These are phyloP conservation scores for Aspergillus fumigatus DNA, from an alignment of 2,329 filamentous ascomycete genomes.

Conservation along the genomic window DNA sequence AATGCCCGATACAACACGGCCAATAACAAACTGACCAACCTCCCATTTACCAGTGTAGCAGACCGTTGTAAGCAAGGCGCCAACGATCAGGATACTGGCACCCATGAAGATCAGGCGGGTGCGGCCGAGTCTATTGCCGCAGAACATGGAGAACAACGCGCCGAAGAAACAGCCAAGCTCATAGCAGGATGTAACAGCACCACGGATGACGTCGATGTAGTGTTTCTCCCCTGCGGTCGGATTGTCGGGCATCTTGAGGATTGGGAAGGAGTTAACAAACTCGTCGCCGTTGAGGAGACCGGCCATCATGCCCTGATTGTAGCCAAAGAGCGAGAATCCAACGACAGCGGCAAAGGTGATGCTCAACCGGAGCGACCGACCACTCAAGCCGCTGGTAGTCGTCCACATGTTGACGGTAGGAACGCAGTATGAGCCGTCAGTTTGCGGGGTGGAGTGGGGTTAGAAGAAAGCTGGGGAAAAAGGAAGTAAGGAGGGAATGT, in stretches of 20 bases:
- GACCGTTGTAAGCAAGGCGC: conserved; percentile 26
- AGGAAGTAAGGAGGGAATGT: no score
- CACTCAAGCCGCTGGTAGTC: conserved; percentile 23
- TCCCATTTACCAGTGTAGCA: conserved; percentile 21
- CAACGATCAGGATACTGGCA: conserved; percentile 43
- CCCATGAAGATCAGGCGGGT: conserved; percentile 49
- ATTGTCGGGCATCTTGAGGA: conserved; percentile 20
- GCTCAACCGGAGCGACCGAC: conserved; percentile 17
- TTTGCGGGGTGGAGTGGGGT: no score
- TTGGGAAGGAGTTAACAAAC: conserved; percentile 22
- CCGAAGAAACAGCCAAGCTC: conserved; percentile 44
- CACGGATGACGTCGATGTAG: conserved; percentile 43
- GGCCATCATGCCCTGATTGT: conserved; percentile 34
- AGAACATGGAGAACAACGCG: conserved; percentile 26
- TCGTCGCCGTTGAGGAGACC: conserved; percentile 25
- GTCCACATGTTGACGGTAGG: conserved; percentile 27
- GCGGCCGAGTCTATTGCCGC: conserved; percentile 29
- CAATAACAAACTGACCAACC: conserved; percentile 39
- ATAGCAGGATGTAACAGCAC: conserved; percentile 50
- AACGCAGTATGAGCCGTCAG: no score
- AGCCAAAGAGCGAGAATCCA: conserved; percentile 51
- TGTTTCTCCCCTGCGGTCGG: conserved; percentile 22
- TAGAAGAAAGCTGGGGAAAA: no score
- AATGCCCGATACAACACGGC: conserved; percentile 35
- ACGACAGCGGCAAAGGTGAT: conserved; percentile 30